Evolutionary conservation across 169 alveolate genomes (phyloP).

Genomic region (Plasmodium cynomolgi): DNA sequence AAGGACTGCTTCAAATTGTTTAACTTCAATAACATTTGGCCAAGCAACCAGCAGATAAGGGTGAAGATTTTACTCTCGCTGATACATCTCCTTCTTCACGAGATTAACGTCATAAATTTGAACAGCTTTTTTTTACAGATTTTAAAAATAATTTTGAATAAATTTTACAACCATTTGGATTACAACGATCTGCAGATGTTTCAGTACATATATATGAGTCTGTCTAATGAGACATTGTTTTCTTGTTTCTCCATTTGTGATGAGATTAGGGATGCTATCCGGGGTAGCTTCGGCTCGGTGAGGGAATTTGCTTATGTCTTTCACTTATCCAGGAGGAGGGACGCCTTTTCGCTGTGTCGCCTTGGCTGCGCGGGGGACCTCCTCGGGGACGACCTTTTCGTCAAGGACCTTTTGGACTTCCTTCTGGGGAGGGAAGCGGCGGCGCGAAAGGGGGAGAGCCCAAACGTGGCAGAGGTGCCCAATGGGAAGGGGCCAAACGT

Average conservation of each 20-base stretch:
- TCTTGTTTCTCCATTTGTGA: slow-evolving; percentile 18
- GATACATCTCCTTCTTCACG: slow-evolving; percentile 47
- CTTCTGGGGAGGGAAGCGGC: background rate
- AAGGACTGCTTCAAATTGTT: slow-evolving; percentile 32
- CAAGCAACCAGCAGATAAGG: slow-evolving; percentile 30
- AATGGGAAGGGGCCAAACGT: background rate
- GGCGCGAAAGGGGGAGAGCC: background rate
- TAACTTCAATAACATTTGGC: slow-evolving; percentile 60
- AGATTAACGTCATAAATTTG: slow-evolving; percentile 21
- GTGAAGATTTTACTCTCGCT: slow-evolving; percentile 42
- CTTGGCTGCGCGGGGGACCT: background rate
- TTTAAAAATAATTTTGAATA: slow-evolving; percentile 35
- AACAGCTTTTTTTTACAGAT: slow-evolving; percentile 29
- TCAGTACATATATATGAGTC: slow-evolving; percentile 47
- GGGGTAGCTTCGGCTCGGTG: background rate
- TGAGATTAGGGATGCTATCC: slow-evolving; percentile 13
- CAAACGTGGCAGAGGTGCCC: background rate
- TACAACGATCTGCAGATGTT: slow-evolving; percentile 54
- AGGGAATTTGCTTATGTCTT: slow-evolving; percentile 25
- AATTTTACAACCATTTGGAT: slow-evolving; percentile 51
- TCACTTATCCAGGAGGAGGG: background rate
- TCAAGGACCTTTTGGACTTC: background rate
- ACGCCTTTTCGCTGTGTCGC: background rate
- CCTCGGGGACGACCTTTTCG: background rate
- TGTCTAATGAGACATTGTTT: slow-evolving; percentile 56